These are phyloP conservation scores for Syncephalis fuscata DNA, from an alignment of 371 early-diverging fungal genomes.

Conservation along the genomic window DNA sequence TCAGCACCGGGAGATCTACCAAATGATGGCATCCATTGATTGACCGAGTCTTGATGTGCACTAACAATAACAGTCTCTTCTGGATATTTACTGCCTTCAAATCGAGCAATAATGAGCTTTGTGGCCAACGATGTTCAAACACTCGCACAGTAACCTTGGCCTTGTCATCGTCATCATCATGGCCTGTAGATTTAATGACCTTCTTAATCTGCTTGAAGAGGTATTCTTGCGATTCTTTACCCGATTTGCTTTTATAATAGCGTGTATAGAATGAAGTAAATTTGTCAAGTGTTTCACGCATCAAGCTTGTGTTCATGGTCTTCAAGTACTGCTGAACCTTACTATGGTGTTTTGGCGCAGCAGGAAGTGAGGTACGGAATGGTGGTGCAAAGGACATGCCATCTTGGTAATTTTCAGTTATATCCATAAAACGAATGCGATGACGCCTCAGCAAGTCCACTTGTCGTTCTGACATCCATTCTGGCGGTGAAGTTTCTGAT, in stretches of 20 bases:
- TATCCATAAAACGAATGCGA: conserved; percentile 67
- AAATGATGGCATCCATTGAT: conserved; percentile 64
- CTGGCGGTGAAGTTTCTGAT: conserved; percentile 22
- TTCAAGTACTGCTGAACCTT: conserved; percentile 33
- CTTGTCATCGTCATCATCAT: conserved; percentile 10
- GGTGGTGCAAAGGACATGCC: neutral
- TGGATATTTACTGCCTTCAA: conserved; percentile 35
- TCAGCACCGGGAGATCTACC: conserved; percentile 72
- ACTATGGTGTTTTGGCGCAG: conserved; percentile 19
- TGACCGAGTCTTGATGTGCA: conserved; percentile 87
- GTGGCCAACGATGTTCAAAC: conserved; percentile 56
- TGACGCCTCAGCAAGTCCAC: conserved; percentile 43
- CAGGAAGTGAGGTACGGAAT: conserved; percentile 21
- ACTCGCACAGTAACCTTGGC: conserved; percentile 44
- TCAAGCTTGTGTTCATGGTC: conserved; percentile 34
- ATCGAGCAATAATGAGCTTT: conserved; percentile 44
- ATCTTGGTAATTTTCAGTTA: conserved; percentile 45
- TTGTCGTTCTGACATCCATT: conserved; percentile 44
- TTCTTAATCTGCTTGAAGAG: conserved; percentile 36
- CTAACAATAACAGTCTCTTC: conserved; percentile 63
- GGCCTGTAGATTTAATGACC: conserved; percentile 11
- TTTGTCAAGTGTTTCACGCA: conserved; percentile 38
- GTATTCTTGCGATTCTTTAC: conserved; percentile 60
- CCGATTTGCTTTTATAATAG: conserved; percentile 67
- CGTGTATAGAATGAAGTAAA: conserved; percentile 76